A percentile compares a stretch with the other conserved stretches of the same genome.
Conservation (phyloP, 805 yeast species). For the Myxozyma mucilagina region DNA sequence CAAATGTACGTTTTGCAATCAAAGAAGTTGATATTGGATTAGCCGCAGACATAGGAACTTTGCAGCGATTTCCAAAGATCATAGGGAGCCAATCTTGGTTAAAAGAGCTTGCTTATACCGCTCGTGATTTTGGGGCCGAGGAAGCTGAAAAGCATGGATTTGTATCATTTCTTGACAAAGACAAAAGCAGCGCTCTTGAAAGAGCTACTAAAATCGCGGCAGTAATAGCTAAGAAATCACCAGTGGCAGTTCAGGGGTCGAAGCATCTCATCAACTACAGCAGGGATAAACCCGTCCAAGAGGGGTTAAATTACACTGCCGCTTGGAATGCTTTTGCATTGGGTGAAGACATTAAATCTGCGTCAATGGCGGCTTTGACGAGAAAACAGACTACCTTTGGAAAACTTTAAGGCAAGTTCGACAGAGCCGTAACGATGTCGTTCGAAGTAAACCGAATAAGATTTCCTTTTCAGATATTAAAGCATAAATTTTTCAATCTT, state of each 20-base stretch:
- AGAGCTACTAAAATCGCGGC: slow-evolving; percentile 54
- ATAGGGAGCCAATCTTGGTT: slow-evolving; percentile 58
- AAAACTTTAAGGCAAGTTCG: background rate
- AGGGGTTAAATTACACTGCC: slow-evolving; percentile 56
- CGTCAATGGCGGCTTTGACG: background rate
- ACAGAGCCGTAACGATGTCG: no score
- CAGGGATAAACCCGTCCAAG: slow-evolving; percentile 43
- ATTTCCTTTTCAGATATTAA: no score
- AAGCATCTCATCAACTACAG: slow-evolving; percentile 55
- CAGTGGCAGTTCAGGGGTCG: slow-evolving; percentile 66
- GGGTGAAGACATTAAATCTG: slow-evolving; percentile 12
- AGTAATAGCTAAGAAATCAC: slow-evolving; percentile 49
- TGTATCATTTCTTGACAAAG: slow-evolving; percentile 50
- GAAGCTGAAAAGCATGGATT: slow-evolving; percentile 61
- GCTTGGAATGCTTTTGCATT: slow-evolving; percentile 48
- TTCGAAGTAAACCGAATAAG: no score
- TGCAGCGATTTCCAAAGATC: slow-evolving; percentile 62
- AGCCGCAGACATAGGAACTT: slow-evolving; percentile 76
- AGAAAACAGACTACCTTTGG: slow-evolving; percentile 7
- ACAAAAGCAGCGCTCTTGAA: slow-evolving; percentile 51
- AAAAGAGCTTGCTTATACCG: slow-evolving; percentile 63
- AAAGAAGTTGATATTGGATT: slow-evolving; percentile 73
- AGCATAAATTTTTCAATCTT: no score
- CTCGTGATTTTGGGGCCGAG: slow-evolving; percentile 53
- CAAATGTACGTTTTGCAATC: slow-evolving; percentile 56